These are phyloP conservation scores for Amaranthus tricolor DNA, from an alignment of 179 eudicot genomes.

Conservation along the genomic window DNA sequence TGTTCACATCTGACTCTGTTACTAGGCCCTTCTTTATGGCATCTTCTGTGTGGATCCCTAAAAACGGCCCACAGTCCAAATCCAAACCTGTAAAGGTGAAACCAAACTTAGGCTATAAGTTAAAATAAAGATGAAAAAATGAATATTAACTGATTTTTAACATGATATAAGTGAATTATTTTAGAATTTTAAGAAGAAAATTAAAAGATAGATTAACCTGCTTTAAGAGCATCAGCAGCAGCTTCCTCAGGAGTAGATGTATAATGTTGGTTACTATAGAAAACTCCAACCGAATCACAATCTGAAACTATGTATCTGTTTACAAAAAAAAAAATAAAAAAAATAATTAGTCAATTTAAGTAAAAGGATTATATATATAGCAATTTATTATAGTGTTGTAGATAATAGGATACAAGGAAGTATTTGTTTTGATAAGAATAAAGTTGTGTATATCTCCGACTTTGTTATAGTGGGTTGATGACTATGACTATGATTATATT, in stretches of 20 bases:
- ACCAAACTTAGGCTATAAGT: not conserved
- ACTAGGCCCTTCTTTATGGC: conserved; percentile 49
- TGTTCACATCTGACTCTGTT: conserved; percentile 45
- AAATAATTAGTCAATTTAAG: not conserved
- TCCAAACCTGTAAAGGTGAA: conserved; percentile 46
- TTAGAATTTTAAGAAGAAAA: not conserved
- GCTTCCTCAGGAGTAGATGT: conserved; percentile 65
- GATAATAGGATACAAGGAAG: no score
- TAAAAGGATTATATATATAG: not conserved
- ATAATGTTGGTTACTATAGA: conserved; percentile 51
- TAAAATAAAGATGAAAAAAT: not conserved
- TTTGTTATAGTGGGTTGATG: no score
- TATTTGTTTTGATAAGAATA: no score
- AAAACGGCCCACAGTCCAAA: conserved; percentile 66
- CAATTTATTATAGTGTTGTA: no score
- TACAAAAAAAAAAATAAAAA: not conserved
- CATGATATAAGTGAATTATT: no score
- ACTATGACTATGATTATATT: no score
- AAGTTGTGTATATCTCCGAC: no score
- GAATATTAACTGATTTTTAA: no score
- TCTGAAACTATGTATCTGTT: conserved; percentile 60
- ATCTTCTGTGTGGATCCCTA: conserved; percentile 45
- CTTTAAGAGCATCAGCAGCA: conserved; percentile 66
- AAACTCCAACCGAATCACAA: conserved; percentile 64
- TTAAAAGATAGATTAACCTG: conserved; percentile 34